Base-by-base conservation (phyloP, 495 filamentous ascomycete species). In the Cudoniella acicularis region DNA sequence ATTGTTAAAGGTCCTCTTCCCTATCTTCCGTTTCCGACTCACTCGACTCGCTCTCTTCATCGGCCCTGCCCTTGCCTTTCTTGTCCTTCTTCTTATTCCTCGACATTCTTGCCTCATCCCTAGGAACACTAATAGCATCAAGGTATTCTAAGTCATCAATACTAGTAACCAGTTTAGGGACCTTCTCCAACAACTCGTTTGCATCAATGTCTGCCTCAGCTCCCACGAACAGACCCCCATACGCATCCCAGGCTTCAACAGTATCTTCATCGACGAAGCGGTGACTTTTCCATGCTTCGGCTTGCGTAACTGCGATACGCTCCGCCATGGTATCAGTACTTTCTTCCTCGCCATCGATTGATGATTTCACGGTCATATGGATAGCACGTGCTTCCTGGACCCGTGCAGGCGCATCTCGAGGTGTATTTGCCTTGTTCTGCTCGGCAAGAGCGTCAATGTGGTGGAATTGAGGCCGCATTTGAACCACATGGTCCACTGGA, bases 391-490 rank as follows among this genome's bases (percentile, higher is more conserved):
- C 82, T 67, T 86, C 84, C 18, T 59, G 61, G 26, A 77, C 71
- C 3, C 72, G 71, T 2, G 73, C 67, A 21, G 78, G 70, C n/a
- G 71, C 70, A 2, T 66, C 64, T 3, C 67, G 66, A 4, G 81
- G 75, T 10, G 77, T 77, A 58, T 52, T 75, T 65, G 9, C 63
- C 56, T 18, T 59, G 69, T 80, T 74, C 20, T 64, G 64, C 49
- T 89, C 86, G 40, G 80, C 72, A 45, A 81, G 52, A 0, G 89
- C 88, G 69, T 92, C 89, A 22, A 92, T 65, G 67, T 92, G 88
- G 63, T 87, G 83, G 60, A 89, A 82, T 61, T 91, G 85, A 2
- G 89, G 86, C 3, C 87, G 82, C 63, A 92, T 74, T 68, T 91
- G 87, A 13, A 88, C 86, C 17, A 90, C 82, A 0, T 85, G 84